Evolutionary conservation across 2,329 filamentous ascomycete species (phyloP).

Genomic region (Epichloe uncinata): DNA sequence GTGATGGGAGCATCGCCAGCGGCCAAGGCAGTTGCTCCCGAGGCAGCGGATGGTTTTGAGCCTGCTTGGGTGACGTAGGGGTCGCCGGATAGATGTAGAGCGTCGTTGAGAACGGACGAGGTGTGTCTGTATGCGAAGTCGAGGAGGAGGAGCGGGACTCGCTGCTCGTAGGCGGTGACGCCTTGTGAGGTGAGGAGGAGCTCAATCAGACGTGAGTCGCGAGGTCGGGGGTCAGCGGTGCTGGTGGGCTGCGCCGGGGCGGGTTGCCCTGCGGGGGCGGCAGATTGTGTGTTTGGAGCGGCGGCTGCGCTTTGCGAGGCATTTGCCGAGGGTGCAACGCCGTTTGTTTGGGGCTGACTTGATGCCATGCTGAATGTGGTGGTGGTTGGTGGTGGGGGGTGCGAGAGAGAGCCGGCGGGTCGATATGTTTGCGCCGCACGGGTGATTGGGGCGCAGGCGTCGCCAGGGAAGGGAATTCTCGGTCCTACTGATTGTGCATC

Average conservation of each 20-base stretch:
- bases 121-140: conserved; percentile 82
- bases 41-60: conserved; percentile 33
- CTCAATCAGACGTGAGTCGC: conserved; percentile 68
- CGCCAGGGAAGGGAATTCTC: not conserved
- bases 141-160: conserved; percentile 69
- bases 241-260: conserved; percentile 18
- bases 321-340: conserved; percentile 28
- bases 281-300: conserved; percentile 22
- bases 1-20: conserved; percentile 44
- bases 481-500: not conserved
- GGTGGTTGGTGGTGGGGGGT: not conserved
- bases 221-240: conserved; percentile 44
- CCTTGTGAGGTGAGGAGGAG: conserved; percentile 67
- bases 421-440: not conserved
- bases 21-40: conserved; percentile 34
- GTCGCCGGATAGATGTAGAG: conserved; percentile 53
- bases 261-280: conserved; percentile 16
- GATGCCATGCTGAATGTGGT: conserved; percentile 18
- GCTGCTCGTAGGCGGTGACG: conserved; percentile 67
- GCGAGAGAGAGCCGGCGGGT: not conserved
- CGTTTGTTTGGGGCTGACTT: conserved; percentile 39
- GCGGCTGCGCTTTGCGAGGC: conserved; percentile 15
- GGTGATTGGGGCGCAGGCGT: not conserved
- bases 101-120: conserved; percentile 56
- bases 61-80: conserved; percentile 50